Evolutionary conservation across 352 stramenopile genomes (phyloP).

Genomic region (Pythium sp.): DNA sequence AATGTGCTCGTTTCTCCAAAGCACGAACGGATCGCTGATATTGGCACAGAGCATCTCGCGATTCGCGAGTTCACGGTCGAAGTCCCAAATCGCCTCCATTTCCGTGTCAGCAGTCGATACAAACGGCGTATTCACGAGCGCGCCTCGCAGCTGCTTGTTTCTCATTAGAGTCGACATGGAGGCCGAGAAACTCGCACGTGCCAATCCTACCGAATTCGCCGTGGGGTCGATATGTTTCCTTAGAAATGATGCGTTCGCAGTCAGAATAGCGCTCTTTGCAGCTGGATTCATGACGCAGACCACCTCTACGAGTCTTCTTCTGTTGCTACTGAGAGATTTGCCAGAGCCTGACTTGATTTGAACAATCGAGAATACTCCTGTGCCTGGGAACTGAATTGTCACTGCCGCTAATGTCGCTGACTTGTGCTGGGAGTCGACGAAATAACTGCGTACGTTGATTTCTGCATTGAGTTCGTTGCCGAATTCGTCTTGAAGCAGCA

Average conservation of each 20-base stretch:
- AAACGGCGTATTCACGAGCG: conserved; percentile 10
- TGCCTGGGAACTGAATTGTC: no score
- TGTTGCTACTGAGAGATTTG: not conserved
- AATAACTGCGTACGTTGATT: not conserved
- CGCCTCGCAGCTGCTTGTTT: conserved; percentile 1
- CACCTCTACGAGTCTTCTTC: not conserved
- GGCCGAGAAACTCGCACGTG: not conserved
- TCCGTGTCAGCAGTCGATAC: conserved; percentile 12
- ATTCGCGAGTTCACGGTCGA: conserved; percentile 11
- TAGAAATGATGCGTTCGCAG: not conserved
- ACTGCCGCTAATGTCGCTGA: not conserved
- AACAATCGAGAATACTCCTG: not conserved
- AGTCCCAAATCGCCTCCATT: not conserved
- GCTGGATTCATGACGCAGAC: not conserved
- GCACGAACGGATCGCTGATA: conserved; percentile 5
- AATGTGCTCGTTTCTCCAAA: conserved; percentile 8
- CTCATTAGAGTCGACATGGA: conserved; percentile 9
- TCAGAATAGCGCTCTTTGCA: not conserved
- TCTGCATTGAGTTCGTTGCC: not conserved
- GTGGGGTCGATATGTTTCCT: not conserved
- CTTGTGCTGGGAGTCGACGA: not conserved
- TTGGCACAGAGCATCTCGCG: not conserved
- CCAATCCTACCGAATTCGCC: not conserved
- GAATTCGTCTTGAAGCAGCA: not conserved
- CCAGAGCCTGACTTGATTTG: not conserved